A percentile compares a stretch with the other conserved stretches of the same genome.
phyloP scores from a whole-genome alignment of 129 eudicot species.

The Pulicaria dysenterica region DNA sequence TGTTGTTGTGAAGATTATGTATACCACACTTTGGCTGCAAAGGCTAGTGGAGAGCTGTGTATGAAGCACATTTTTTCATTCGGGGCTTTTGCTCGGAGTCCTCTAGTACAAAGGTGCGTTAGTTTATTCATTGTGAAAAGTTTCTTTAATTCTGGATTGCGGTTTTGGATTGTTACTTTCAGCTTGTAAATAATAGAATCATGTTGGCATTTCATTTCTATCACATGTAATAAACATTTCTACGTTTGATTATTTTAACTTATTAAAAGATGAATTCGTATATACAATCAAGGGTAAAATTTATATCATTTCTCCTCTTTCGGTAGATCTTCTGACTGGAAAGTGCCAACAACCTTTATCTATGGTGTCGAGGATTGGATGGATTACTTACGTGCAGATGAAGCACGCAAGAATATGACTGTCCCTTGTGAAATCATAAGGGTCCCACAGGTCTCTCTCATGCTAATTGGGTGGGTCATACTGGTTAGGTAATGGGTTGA shows the following conservation, averaged over 20 bases:
- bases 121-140: neutral
- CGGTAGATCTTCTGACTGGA: conserved; percentile 90
- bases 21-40: conserved; percentile 89
- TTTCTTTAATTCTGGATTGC: conserved; percentile 1
- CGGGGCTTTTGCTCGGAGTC: conserved; percentile 91
- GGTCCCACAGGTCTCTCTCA: conserved; percentile 74
- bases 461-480: too few relatives aligned
- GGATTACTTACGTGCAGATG: conserved; percentile 87
- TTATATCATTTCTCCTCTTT: conserved; percentile 8
- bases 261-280: neutral
- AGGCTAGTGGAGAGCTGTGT: conserved; percentile 97
- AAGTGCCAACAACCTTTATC: conserved; percentile 90
- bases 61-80: conserved; percentile 85
- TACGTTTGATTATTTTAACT: neutral
- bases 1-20: conserved; percentile 65
- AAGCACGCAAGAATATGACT: conserved; percentile 81
- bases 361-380: conserved; percentile 93
- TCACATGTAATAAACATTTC: conserved; percentile 1
- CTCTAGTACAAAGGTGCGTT: conserved; percentile 63
- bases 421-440: conserved; percentile 91
- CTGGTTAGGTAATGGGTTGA: too few relatives aligned
- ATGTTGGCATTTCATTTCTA: neutral
- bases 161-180: conserved; percentile 3
- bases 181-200: conserved; percentile 4
- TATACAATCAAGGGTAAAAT: neutral